Evolutionary conservation across 352 stramenopile genomes (phyloP), one percentile per base, ranked within the genome.

Genomic region (Nothophytophthora sp.): DNA sequence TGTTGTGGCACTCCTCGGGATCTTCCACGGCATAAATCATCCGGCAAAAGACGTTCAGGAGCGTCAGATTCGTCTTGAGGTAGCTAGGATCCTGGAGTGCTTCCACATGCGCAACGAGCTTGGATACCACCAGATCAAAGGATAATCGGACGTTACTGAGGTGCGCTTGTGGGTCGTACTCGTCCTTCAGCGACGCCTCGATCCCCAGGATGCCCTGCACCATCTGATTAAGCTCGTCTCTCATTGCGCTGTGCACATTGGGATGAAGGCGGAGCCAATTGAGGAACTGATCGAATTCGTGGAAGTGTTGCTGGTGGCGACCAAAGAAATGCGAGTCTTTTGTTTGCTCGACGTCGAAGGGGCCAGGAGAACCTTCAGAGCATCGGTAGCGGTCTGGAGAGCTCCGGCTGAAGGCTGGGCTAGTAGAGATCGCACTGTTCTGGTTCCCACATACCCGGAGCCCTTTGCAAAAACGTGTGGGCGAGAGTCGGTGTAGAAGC

Each of bases 161-260:
- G 20, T 85, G 72, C 3, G 63, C 3, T n/a, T 70, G 50, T 8
- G 70, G 50, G 32, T 85, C 51, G 24, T 68, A 82, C 47, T 91
- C 75, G 11, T 71, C 59, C 43, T 60, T 55, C 25, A 89, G 55
- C 5, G 70, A 68, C 4, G 35, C 40, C 18, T 90, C 72, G 4
- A 90, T 63, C 0, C 50, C 63, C 13, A 91, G 37, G 48, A 91
- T 89, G 2, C 70, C 72, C 23, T 78, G 71, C 0, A 91, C 79
- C 80, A 91, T 91, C 22, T 70, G 60, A 18, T 86, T 87, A 3
- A 91, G 62, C n/a, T 91, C 80, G 23, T 86, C 70, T 23, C 76
- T 74, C 50, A 91, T 78, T 6, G 69, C 66, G 9, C 18, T 49
- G n/a, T 80, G 58, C 15, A 83, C 65, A 18, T 60, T 60, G 7